Evolutionary conservation across 2,329 filamentous ascomycete species (phyloP).

Genomic region (Cladosporium phlei): DNA sequence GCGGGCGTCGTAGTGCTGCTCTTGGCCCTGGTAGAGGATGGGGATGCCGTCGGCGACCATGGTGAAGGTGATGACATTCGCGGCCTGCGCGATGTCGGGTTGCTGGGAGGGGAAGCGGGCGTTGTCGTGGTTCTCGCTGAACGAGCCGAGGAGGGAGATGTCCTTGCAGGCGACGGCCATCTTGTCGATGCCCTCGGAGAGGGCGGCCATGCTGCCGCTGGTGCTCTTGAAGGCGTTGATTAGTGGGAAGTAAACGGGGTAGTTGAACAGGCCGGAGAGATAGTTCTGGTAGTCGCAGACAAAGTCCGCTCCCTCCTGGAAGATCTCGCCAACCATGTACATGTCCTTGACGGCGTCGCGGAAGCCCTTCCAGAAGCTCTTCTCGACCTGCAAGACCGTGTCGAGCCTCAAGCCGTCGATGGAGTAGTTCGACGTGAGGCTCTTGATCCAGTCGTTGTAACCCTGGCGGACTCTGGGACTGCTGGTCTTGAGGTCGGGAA

Average conservation of each 20-base stretch:
- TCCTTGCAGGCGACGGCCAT: conserved; percentile 36
- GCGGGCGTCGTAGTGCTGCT: conserved; percentile 51
- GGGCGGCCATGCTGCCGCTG: conserved; percentile 32
- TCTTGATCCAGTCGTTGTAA: conserved; percentile 56
- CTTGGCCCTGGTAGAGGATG: conserved; percentile 62
- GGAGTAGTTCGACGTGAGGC: conserved; percentile 55
- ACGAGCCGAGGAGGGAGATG: conserved; percentile 35
- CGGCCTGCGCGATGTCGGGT: conserved; percentile 51
- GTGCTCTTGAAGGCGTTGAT: conserved; percentile 35
- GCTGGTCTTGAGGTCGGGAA: conserved; percentile 60
- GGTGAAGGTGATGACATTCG: conserved; percentile 59
- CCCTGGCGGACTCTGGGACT: conserved; percentile 44
- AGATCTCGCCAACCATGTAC: conserved; percentile 46
- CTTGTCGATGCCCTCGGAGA: conserved; percentile 32
- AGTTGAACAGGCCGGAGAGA: conserved; percentile 45
- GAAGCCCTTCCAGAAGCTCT: conserved; percentile 39
- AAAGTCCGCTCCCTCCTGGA: conserved; percentile 33
- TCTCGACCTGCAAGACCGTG: conserved; percentile 44
- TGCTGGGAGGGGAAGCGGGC: conserved; percentile 45
- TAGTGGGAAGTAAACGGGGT: conserved; percentile 37
- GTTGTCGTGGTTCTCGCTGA: conserved; percentile 37
- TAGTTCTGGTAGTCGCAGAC: conserved; percentile 42
- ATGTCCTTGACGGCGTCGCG: conserved; percentile 22
- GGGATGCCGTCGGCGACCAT: conserved; percentile 59
- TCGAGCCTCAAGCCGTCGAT: conserved; percentile 55